phyloP scores from a whole-genome alignment of 164 flowering plant species.

The Malania oleifera region DNA sequence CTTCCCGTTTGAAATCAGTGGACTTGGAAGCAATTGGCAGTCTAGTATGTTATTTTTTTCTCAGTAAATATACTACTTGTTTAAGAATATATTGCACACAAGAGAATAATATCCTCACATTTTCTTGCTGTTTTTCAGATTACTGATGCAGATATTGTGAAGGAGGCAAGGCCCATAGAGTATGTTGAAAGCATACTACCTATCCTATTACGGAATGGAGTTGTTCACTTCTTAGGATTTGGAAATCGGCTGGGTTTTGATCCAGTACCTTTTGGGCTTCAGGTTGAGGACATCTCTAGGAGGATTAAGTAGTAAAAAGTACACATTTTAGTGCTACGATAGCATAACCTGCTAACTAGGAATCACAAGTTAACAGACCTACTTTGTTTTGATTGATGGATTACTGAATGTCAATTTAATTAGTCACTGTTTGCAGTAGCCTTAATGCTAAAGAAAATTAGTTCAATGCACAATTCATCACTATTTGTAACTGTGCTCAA shows the following conservation, averaged over 20 bases:
- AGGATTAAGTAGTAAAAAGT: not conserved
- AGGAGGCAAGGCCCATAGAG: constrained; percentile 79
- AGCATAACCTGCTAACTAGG: not conserved
- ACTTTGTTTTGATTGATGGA: no score
- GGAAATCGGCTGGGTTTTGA: constrained; percentile 96
- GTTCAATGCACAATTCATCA: no score
- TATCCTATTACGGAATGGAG: constrained; percentile 49
- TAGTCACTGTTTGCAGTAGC: no score
- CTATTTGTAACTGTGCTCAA: no score
- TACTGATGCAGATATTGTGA: constrained; percentile 77
- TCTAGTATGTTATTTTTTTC: constrained; percentile 35
- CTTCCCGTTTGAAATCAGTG: constrained; percentile 50
- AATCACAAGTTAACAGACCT: no score
- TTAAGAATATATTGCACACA: not conserved
- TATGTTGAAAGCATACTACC: constrained; percentile 60
- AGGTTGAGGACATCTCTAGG: constrained; percentile 39
- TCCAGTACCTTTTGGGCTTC: constrained; percentile 72
- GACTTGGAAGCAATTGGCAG: constrained; percentile 74
- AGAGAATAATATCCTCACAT: constrained; percentile 2
- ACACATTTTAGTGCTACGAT: not conserved
- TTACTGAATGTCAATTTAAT: no score
- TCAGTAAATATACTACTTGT: not conserved
- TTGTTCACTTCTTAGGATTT: constrained; percentile 91
- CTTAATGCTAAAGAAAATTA: no score
- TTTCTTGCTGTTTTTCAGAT: constrained; percentile 42